These are phyloP conservation scores for Hydrangea macrophylla DNA, from an alignment of 148 eudicot genomes.

Conservation along the genomic window DNA sequence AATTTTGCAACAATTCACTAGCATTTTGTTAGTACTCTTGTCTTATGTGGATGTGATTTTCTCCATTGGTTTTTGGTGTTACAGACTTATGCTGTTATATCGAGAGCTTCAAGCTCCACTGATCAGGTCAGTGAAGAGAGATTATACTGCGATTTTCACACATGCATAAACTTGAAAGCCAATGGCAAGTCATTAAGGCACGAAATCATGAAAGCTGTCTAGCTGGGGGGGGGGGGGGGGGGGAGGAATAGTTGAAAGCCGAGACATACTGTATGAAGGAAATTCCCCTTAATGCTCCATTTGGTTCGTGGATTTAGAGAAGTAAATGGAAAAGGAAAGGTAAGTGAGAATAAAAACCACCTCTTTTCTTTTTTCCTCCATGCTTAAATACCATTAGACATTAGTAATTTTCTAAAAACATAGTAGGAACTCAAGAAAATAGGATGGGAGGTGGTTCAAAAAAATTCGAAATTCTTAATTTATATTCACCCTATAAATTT, in stretches of 20 bases:
- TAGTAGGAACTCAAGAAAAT: too few relatives aligned
- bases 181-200: background rate
- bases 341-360: too few relatives aligned
- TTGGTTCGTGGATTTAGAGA: too few relatives aligned
- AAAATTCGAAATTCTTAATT: too few relatives aligned
- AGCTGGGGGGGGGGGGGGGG: too few relatives aligned
- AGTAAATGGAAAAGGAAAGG: too few relatives aligned
- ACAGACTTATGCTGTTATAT: slow-evolving; percentile 87
- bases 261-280: background rate
- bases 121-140: slow-evolving; percentile 62
- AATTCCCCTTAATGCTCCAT: too few relatives aligned
- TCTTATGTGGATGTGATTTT: background rate
- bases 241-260: background rate
- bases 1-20: background rate
- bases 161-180: background rate
- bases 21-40: background rate
- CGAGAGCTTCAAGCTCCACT: slow-evolving; percentile 65
- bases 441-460: too few relatives aligned
- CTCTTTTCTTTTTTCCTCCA: too few relatives aligned
- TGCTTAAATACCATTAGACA: too few relatives aligned
- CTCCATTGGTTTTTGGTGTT: slow-evolving; percentile 8
- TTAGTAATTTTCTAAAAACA: too few relatives aligned
- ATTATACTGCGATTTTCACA: background rate
- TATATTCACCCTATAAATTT: too few relatives aligned
- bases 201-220: background rate